A percentile compares a stretch with the other conserved stretches of the same genome.
Conservation (phyloP, 2,329 filamentous ascomycete species). For the Capronia epimyces region DNA sequence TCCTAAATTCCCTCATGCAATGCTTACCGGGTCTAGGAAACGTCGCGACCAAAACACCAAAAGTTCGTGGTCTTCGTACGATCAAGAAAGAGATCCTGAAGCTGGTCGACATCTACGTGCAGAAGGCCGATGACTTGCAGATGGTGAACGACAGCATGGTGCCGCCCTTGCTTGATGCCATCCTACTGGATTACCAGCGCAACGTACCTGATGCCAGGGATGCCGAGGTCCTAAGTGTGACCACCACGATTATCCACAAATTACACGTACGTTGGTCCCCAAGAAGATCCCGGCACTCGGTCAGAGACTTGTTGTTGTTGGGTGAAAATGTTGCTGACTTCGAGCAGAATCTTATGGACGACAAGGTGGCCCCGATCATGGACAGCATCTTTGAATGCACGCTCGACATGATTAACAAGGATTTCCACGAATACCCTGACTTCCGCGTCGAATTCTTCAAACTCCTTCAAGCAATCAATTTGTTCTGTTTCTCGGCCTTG, state of each 20-base stretch:
- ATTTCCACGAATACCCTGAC: constrained; percentile 98
- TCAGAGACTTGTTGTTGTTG: constrained; percentile 34
- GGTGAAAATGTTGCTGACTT: constrained; percentile 32
- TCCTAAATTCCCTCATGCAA: background rate
- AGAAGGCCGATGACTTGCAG: constrained; percentile 93
- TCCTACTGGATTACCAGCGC: constrained; percentile 91
- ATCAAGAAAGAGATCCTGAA: constrained; percentile 99
- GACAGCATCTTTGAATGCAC: constrained; percentile 98
- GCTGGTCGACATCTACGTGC: constrained; percentile 94
- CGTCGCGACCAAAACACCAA: constrained; percentile 94
- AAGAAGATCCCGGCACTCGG: constrained; percentile 48
- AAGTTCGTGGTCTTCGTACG: constrained; percentile 86
- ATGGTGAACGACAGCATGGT: constrained; percentile 92
- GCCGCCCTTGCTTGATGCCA: constrained; percentile 87
- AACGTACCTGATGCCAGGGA: constrained; percentile 95
- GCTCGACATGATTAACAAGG: constrained; percentile 99
- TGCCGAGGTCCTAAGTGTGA: constrained; percentile 92
- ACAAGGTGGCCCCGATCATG: constrained; percentile 95
- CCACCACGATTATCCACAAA: constrained; percentile 95
- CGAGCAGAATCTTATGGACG: constrained; percentile 81
- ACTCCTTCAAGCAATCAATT: constrained; percentile 87
- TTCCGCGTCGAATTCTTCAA: constrained; percentile 99
- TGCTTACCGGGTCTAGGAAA: constrained; percentile 53
- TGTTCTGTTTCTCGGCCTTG: constrained; percentile 92
- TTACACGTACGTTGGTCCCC: constrained; percentile 73